Evolutionary conservation across 192 early-diverging fungal species (phyloP), one percentile per base, ranked within the genome.

Genomic region (Coemansia sp.): DNA sequence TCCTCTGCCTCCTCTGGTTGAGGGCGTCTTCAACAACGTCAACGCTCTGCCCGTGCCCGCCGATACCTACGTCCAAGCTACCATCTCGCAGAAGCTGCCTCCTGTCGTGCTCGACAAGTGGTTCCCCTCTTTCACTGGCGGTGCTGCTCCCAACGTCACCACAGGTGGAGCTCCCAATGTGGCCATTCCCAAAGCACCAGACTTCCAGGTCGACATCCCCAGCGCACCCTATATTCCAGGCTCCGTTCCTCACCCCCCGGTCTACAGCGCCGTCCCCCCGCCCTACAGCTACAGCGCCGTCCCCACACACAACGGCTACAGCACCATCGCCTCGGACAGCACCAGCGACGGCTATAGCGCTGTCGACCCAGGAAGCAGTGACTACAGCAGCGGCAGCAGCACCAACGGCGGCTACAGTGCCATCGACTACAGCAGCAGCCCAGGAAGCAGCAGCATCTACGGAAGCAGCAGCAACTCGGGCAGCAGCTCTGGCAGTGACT

Each of bases 51-150:
- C 53, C 13, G 55, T 67, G 21, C 39, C 60, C 63, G 66, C 80
- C 8, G 68, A 76, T 58, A 57, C 67, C 13, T 73, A 68, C 44
- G 70, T 82, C 38, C 65, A 70, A 69, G 38, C 50, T n/a, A 64
- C 67, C 47, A 46, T 82, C 30, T 63, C 64, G 37, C 32, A 49
- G 6, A 38, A 63, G 62, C 46, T 75, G 55, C 76, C 81, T 0
- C 28, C 38, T 5, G 52, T 49, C 19, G 35, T 84, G 52, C 76
- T 78, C 35, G 50, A 67, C 70, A 84, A 84, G 73, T 84, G 76
- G 76, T 84, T 83, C 80, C 80, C 80, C 33, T 64, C 74, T 21
- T 61, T 32, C 8, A 59, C 57, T 37, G 30, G 28, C 16, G 57
- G 57, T 26, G 33, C 32, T 59, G 16, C 57, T 59, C 57, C 33